Evolutionary conservation across 164 flowering plant species (phyloP).

Genomic region (Stephania yunnanensis): DNA sequence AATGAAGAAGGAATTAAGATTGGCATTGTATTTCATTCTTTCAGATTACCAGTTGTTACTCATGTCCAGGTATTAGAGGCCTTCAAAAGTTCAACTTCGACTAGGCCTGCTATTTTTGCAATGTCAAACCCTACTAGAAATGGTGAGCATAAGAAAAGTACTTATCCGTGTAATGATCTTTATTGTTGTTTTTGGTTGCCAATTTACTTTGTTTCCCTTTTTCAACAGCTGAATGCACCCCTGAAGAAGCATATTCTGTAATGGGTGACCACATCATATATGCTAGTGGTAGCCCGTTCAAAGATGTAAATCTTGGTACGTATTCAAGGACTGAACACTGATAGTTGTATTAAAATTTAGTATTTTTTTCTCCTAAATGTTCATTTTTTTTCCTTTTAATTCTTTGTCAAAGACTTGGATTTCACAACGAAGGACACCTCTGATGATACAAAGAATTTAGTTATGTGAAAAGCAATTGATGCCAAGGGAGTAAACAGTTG

Average conservation of each 20-base stretch:
- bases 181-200: background rate
- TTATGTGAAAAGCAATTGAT: no score
- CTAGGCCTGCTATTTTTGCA: conserved; percentile 93
- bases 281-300: conserved; percentile 98
- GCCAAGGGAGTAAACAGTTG: no score
- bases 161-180: background rate
- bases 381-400: no score
- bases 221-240: conserved; percentile 90
- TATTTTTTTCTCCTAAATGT: no score
- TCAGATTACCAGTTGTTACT: background rate
- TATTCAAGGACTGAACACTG: no score
- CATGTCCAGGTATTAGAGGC: conserved; percentile 74
- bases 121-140: conserved; percentile 95
- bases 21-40: background rate
- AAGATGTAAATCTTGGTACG: conserved; percentile 79
- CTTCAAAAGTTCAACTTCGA: conserved; percentile 84
- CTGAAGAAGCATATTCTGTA: conserved; percentile 85
- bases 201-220: conserved; percentile 4
- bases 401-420: no score
- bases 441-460: no score
- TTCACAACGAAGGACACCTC: no score
- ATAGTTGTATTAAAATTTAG: no score
- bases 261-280: conserved; percentile 80
- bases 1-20: background rate
- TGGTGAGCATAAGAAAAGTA: conserved; percentile 36